Evolutionary conservation across 257 asterid genomes (phyloP).

Genomic region (Gardenia jasminoides): DNA sequence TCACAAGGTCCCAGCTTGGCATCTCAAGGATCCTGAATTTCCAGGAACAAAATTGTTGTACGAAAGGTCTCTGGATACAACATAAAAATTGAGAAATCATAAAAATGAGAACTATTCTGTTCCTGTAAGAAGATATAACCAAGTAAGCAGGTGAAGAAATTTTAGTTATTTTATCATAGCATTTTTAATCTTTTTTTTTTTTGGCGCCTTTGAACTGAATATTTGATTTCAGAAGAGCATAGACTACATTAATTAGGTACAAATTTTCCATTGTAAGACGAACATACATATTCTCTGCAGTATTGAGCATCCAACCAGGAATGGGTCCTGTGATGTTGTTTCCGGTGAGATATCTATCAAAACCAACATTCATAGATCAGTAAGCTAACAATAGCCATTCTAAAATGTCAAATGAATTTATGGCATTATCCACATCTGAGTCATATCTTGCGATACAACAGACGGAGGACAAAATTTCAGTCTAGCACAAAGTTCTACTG

Average conservation of each 20-base stretch:
- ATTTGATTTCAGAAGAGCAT: background rate
- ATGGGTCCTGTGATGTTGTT: slow-evolving; percentile 46
- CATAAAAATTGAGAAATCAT: slow-evolving; percentile 11
- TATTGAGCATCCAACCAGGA: slow-evolving; percentile 51
- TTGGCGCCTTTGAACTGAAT: background rate
- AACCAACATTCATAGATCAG: slow-evolving; percentile 8
- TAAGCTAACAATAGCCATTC: background rate
- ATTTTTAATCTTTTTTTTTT: background rate
- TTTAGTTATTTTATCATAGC: background rate
- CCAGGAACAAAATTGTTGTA: slow-evolving; percentile 54
- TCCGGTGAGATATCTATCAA: slow-evolving; percentile 55
- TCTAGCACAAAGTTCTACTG: too few relatives aligned
- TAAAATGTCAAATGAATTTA: background rate
- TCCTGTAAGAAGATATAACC: background rate
- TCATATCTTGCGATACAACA: background rate
- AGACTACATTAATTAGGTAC: background rate
- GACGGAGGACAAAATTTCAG: background rate
- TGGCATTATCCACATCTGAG: background rate
- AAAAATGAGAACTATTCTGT: background rate
- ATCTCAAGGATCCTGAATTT: slow-evolving; percentile 22
- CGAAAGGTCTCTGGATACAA: slow-evolving; percentile 62
- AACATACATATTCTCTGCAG: slow-evolving; percentile 34
- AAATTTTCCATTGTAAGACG: background rate
- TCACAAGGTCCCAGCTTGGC: slow-evolving; percentile 47
- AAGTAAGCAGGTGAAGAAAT: background rate